phyloP scores from a whole-genome alignment of 352 stramenopile species.

The Aphanomyces astaci region DNA sequence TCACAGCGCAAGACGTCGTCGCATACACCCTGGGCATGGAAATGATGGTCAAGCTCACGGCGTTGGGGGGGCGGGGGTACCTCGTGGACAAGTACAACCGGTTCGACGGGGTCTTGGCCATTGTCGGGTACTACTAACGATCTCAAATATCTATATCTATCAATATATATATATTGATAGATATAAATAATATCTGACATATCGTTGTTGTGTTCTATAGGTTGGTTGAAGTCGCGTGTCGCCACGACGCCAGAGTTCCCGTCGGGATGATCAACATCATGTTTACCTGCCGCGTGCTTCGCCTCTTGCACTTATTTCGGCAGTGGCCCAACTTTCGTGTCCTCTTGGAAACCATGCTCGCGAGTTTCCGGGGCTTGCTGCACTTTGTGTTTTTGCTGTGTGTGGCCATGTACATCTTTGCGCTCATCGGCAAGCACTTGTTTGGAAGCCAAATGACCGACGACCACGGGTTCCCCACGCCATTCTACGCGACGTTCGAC shows the following conservation, averaged over 20 bases:
- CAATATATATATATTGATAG: background rate
- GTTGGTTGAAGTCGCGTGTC: background rate
- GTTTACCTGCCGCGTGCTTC: background rate
- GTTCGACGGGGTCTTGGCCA: background rate
- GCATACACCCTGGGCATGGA: background rate
- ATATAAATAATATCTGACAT: background rate
- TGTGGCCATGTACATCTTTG: slow-evolving; percentile 87
- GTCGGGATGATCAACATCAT: background rate
- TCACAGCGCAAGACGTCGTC: background rate
- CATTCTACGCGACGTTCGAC: slow-evolving; percentile 55
- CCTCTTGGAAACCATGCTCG: slow-evolving; percentile 5
- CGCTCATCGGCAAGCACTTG: slow-evolving; percentile 63
- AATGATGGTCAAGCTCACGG: slow-evolving; percentile 1
- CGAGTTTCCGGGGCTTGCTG: background rate
- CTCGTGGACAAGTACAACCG: background rate
- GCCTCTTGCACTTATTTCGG: background rate
- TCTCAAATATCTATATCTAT: no score
- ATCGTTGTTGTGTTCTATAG: background rate
- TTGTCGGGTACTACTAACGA: background rate
- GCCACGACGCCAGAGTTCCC: background rate
- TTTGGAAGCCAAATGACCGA: slow-evolving; percentile 61
- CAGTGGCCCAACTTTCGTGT: slow-evolving; percentile 4
- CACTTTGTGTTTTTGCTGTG: slow-evolving; percentile 81
- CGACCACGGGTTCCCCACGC: slow-evolving; percentile 36
- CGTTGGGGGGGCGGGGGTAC: background rate